These are phyloP conservation scores for Lactarius pseudohatsudake DNA, from an alignment of 768 basidiomycete species.

Conservation along the genomic window DNA sequence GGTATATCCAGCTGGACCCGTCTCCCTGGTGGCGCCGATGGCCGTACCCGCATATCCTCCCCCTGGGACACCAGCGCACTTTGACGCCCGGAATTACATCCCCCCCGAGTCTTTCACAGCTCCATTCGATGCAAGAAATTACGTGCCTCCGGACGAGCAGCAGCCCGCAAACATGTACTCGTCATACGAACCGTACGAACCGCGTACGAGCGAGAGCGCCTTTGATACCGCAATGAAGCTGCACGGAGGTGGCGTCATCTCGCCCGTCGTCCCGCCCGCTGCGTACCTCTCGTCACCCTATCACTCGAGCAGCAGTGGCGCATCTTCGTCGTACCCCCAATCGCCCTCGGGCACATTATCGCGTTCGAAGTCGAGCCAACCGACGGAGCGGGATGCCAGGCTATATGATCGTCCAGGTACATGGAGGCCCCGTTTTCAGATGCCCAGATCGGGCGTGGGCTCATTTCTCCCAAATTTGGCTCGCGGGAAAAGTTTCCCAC, in stretches of 20 bases:
- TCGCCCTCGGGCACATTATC: conserved; percentile 15
- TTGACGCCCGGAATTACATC: conserved; percentile 21
- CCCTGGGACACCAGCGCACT: background rate
- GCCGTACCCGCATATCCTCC: conserved; percentile 1
- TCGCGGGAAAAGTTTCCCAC: conserved; percentile 31
- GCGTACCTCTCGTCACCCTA: conserved; percentile 19
- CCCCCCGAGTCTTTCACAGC: conserved; percentile 1
- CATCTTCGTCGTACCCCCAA: conserved; percentile 1
- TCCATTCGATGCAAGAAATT: conserved; percentile 21
- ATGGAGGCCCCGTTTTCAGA: conserved; percentile 38
- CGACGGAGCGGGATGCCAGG: conserved; percentile 12
- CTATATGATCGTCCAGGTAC: conserved; percentile 28
- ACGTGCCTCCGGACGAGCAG: conserved; percentile 12
- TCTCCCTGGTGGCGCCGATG: conserved; percentile 6
- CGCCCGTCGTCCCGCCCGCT: conserved; percentile 23
- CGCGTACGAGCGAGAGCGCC: conserved; percentile 27
- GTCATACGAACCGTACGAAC: conserved; percentile 30
- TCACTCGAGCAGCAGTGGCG: conserved; percentile 11
- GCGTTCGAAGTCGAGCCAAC: conserved; percentile 5
- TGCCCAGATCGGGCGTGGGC: conserved; percentile 31
- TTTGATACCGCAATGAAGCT: conserved; percentile 24
- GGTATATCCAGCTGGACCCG: conserved; percentile 1
- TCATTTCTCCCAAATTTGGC: conserved; percentile 29
- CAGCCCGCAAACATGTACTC: background rate
- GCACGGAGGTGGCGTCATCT: conserved; percentile 1